A percentile compares a stretch with the other conserved stretches of the same genome.
Evolutionary conservation across 139 green algal species (phyloP).

Genomic region (Parachlorella kessleri): DNA sequence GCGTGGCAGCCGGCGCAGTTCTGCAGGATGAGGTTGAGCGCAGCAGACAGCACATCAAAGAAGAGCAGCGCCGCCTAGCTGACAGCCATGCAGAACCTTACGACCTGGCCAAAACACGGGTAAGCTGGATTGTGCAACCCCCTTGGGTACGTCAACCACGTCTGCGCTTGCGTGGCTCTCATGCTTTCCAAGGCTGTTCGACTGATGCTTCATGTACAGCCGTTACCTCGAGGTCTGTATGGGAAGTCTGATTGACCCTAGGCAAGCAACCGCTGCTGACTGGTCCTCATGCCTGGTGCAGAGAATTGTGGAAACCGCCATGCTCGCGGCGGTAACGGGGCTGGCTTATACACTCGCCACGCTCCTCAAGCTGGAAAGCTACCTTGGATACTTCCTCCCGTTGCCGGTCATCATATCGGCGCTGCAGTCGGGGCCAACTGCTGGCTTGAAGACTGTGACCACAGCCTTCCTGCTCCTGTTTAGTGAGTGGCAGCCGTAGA

Average conservation of each 20-base stretch:
- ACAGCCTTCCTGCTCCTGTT: constrained; percentile 79
- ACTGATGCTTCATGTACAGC: no score
- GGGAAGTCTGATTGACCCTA: neutral
- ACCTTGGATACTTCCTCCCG: constrained; percentile 84
- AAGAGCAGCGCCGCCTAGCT: no score
- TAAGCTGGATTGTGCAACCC: neutral
- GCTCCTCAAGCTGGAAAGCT: constrained; percentile 74
- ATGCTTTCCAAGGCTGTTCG: no score
- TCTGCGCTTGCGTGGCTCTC: no score
- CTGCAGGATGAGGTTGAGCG: no score
- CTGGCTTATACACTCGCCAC: constrained; percentile 78
- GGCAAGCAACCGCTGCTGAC: no score
- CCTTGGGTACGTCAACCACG: no score
- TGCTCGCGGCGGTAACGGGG: constrained; percentile 83
- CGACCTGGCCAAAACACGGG: constrained; percentile 1
- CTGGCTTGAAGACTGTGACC: constrained; percentile 64
- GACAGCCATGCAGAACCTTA: neutral
- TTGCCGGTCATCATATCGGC: constrained; percentile 78
- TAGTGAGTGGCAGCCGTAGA: constrained; percentile 42
- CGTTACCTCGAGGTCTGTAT: no score
- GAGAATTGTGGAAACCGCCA: constrained; percentile 86
- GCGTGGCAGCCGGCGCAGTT: no score
- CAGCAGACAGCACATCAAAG: no score
- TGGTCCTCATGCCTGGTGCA: neutral
- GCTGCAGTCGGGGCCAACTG: constrained; percentile 55